phyloP scores from a whole-genome alignment of 2,329 filamentous ascomycete species.

The Mycosphaerella sp. region DNA sequence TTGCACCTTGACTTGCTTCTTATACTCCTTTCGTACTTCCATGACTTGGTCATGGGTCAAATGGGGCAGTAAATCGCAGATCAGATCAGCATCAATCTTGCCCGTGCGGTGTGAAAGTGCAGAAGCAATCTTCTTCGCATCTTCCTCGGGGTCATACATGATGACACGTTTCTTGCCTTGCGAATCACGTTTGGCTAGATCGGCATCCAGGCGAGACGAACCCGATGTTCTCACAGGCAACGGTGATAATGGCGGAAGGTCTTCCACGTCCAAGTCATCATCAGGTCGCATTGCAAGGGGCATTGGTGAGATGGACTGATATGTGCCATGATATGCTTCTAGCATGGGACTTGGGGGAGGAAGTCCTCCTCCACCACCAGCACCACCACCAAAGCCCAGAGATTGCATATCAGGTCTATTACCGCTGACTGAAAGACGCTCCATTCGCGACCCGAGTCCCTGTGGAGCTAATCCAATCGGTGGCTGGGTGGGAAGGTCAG shows the following conservation, averaged over 20 bases:
- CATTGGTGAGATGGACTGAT: slow-evolving; percentile 92
- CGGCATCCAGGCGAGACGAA: slow-evolving; percentile 13
- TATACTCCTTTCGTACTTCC: slow-evolving; percentile 82
- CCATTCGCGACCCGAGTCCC: slow-evolving; percentile 39
- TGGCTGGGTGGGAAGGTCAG: slow-evolving; percentile 8
- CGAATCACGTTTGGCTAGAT: slow-evolving; percentile 30
- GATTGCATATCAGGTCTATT: slow-evolving; percentile 38
- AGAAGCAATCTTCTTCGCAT: slow-evolving; percentile 67
- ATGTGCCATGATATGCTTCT: slow-evolving; percentile 88
- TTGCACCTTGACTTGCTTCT: slow-evolving; percentile 76
- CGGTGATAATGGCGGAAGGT: slow-evolving; percentile 37
- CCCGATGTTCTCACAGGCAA: slow-evolving; percentile 24
- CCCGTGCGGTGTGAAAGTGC: slow-evolving; percentile 56
- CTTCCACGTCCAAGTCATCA: slow-evolving; percentile 50
- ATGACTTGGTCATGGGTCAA: slow-evolving; percentile 84
- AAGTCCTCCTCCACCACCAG: slow-evolving; percentile 24
- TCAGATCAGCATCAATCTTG: slow-evolving; percentile 59
- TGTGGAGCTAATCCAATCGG: slow-evolving; percentile 22
- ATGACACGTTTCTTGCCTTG: slow-evolving; percentile 53
- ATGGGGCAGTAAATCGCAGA: slow-evolving; percentile 77
- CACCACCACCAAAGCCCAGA: slow-evolving; percentile 18
- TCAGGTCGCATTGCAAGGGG: slow-evolving; percentile 65
- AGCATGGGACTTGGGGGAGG: slow-evolving; percentile 77
- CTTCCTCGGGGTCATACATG: slow-evolving; percentile 79
- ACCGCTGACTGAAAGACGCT: slow-evolving; percentile 44